These are phyloP conservation scores for Neopestalotiopsis sp. DNA, from an alignment of 2,329 filamentous ascomycete genomes.

Conservation along the genomic window DNA sequence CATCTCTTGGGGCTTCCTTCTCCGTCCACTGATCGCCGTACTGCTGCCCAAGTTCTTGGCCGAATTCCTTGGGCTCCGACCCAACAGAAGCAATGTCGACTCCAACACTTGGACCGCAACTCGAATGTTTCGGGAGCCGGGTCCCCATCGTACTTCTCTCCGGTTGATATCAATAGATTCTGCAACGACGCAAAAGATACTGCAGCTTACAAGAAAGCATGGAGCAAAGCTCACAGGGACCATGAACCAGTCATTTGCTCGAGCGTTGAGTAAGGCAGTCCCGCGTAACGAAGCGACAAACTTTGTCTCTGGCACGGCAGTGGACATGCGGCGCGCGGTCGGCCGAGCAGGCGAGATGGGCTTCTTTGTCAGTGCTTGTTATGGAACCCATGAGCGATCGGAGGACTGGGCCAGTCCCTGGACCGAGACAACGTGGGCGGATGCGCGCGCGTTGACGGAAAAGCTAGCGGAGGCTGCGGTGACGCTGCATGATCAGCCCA, in stretches of 20 bases:
- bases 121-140: not conserved
- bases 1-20: slow-evolving; percentile 16
- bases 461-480: slow-evolving; percentile 12
- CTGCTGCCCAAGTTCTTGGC: slow-evolving; percentile 13
- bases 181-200: not conserved
- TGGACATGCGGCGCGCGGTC: slow-evolving; percentile 13
- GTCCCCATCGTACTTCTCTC: not conserved
- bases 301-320: slow-evolving; percentile 6
- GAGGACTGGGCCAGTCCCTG: not conserved
- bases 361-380: slow-evolving; percentile 12
- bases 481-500: slow-evolving; percentile 12
- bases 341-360: slow-evolving; percentile 10
- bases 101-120: slow-evolving; percentile 6
- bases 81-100: slow-evolving; percentile 1
- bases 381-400: not conserved
- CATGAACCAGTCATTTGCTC: slow-evolving; percentile 7
- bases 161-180: not conserved
- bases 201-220: not conserved
- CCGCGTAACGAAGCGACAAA: not conserved
- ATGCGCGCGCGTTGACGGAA: slow-evolving; percentile 5
- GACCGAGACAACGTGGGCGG: slow-evolving; percentile 3
- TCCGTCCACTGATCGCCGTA: slow-evolving; percentile 11
- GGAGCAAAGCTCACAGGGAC: slow-evolving; percentile 2
- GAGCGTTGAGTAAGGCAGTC: slow-evolving; percentile 8
- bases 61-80: slow-evolving; percentile 6